phyloP scores from a whole-genome alignment of 2,329 filamentous ascomycete species.

The Aspergillus sp. region DNA sequence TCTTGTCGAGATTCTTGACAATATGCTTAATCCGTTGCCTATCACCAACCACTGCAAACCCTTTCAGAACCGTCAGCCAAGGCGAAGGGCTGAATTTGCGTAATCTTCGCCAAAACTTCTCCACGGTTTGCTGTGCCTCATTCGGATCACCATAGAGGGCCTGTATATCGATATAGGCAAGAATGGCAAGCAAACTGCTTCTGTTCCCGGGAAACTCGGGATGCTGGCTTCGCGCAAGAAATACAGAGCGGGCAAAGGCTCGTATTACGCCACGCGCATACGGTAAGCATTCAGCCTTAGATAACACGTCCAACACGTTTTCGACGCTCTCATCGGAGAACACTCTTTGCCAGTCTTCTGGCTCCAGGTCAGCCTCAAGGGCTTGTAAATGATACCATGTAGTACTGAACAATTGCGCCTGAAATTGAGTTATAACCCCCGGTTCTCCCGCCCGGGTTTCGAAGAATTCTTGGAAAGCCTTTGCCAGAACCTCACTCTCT shows the following conservation, averaged over 20 bases:
- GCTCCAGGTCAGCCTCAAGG: conserved; percentile 30
- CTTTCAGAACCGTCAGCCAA: conserved; percentile 57
- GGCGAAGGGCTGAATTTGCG: conserved; percentile 30
- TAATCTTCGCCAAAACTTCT: conserved; percentile 39
- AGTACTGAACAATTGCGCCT: conserved; percentile 60
- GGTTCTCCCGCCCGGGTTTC: conserved; percentile 50
- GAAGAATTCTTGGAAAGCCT: conserved; percentile 67
- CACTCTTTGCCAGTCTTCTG: conserved; percentile 34
- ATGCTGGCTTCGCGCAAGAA: conserved; percentile 37
- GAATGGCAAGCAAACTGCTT: conserved; percentile 39
- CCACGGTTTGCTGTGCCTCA: conserved; percentile 53
- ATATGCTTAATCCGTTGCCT: conserved; percentile 59
- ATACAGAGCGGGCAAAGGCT: conserved; percentile 40
- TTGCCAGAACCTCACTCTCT: conserved; percentile 59
- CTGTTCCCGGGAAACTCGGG: conserved; percentile 43
- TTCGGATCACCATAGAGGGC: conserved; percentile 55
- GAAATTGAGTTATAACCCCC: conserved; percentile 61
- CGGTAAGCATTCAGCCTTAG: conserved; percentile 34
- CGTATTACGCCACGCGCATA: conserved; percentile 40
- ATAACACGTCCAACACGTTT: conserved; percentile 40
- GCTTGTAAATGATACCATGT: conserved; percentile 63
- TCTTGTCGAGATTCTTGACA: conserved; percentile 51
- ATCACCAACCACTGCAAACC: conserved; percentile 60
- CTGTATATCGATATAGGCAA: conserved; percentile 52
- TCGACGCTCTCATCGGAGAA: conserved; percentile 42